A percentile compares a stretch with the other conserved stretches of the same genome.
Evolutionary conservation across 768 basidiomycete genomes (phyloP).

Genomic region (Gautieria morchelliformis): DNA sequence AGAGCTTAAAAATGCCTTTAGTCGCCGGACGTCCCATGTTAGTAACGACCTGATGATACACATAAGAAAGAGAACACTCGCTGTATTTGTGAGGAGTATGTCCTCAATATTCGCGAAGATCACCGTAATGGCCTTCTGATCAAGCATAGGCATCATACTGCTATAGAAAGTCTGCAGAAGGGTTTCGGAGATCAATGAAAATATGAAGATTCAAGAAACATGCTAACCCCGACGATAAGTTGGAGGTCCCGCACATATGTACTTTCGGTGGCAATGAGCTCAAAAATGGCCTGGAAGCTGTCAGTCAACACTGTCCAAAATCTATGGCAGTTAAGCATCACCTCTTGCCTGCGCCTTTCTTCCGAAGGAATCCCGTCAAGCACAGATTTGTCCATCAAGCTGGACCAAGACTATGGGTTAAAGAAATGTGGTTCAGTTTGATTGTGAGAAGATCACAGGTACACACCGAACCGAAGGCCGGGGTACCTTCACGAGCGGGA

Average conservation of each 20-base stretch:
- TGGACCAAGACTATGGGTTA: constrained; percentile 72
- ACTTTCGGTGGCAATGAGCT: constrained; percentile 84
- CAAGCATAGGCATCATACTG: constrained; percentile 60
- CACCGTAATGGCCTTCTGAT: constrained; percentile 65
- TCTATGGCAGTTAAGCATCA: constrained; percentile 18
- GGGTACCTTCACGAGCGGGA: constrained; percentile 37
- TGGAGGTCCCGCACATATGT: constrained; percentile 90
- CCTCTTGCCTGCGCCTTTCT: constrained; percentile 87
- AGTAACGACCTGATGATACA: background rate
- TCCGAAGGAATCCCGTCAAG: constrained; percentile 67
- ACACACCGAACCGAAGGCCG: constrained; percentile 60
- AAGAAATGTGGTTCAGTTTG: background rate
- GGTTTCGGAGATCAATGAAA: background rate
- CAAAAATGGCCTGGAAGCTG: constrained; percentile 71
- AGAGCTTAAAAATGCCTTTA: constrained; percentile 73
- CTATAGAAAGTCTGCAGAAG: constrained; percentile 70
- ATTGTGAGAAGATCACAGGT: constrained; percentile 5
- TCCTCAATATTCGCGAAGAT: constrained; percentile 95
- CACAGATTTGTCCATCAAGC: constrained; percentile 77
- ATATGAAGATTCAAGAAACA: background rate
- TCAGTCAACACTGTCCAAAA: background rate
- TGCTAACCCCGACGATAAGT: constrained; percentile 73
- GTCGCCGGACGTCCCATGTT: background rate
- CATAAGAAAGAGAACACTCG: constrained; percentile 24
- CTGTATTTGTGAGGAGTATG: constrained; percentile 80